Evolutionary conservation across 164 flowering plant species (phyloP).

Genomic region (Aristolochia fimbriata): DNA sequence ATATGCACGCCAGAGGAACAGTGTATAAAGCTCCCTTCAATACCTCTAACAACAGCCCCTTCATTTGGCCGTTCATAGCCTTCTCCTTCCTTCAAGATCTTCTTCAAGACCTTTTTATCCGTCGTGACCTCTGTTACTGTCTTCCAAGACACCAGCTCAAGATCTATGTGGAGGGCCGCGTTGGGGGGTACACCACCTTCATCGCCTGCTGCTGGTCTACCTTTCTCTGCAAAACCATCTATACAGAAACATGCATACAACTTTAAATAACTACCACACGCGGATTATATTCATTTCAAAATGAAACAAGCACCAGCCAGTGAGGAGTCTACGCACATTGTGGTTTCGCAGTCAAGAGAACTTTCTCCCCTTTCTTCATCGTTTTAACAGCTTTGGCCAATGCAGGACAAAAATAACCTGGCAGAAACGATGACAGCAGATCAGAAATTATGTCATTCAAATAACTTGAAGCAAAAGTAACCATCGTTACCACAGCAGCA

Average conservation of each 20-base stretch:
- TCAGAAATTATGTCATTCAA: background rate
- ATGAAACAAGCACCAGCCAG: background rate
- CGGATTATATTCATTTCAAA: background rate
- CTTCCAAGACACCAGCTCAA: constrained; percentile 87
- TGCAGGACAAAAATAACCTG: constrained; percentile 86
- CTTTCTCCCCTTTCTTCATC: constrained; percentile 94
- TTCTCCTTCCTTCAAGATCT: constrained; percentile 85
- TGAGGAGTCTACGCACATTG: constrained; percentile 48
- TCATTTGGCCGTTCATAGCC: constrained; percentile 88
- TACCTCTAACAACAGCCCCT: constrained; percentile 67
- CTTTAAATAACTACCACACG: background rate
- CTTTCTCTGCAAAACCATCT: constrained; percentile 94
- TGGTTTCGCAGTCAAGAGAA: constrained; percentile 70
- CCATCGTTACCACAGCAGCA: background rate
- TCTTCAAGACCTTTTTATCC: constrained; percentile 82
- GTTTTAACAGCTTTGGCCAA: constrained; percentile 75
- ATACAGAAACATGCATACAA: background rate
- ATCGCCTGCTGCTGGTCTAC: constrained; percentile 49
- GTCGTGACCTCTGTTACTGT: constrained; percentile 71
- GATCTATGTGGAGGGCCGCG: constrained; percentile 45
- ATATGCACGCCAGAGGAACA: background rate
- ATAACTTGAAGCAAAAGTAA: background rate
- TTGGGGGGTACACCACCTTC: constrained; percentile 75
- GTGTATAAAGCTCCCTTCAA: background rate
- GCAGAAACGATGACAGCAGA: background rate